A percentile compares a stretch with the other conserved stretches of the same genome.
Evolutionary conservation across 2,329 filamentous ascomycete species (phyloP).

Genomic region (Xylariaceae sp.): DNA sequence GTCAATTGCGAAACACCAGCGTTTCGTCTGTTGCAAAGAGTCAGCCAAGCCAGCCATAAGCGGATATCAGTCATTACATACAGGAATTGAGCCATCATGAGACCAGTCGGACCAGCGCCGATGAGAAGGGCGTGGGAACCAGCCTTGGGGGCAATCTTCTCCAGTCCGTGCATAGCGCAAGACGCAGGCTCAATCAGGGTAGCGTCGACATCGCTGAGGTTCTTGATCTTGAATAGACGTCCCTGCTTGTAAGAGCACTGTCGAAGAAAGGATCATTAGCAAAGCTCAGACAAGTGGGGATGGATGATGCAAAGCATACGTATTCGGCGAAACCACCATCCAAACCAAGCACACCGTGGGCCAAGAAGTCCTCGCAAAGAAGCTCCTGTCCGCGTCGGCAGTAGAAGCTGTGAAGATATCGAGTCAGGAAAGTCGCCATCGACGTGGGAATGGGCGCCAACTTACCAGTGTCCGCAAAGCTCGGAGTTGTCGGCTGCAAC

Average conservation of each 20-base stretch:
- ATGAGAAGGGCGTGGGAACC: slow-evolving; percentile 63
- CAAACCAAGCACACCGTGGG: slow-evolving; percentile 59
- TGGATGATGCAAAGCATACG: slow-evolving; percentile 19
- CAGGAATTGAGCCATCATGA: slow-evolving; percentile 39
- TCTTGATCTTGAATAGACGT: slow-evolving; percentile 61
- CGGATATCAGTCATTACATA: slow-evolving; percentile 4
- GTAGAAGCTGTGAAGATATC: slow-evolving; percentile 47
- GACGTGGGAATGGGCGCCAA: neutral
- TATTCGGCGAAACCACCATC: slow-evolving; percentile 72
- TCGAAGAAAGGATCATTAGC: neutral
- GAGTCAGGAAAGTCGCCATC: slow-evolving; percentile 6
- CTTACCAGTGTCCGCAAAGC: slow-evolving; percentile 60
- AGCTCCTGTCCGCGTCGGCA: slow-evolving; percentile 64
- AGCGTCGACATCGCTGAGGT: slow-evolving; percentile 63
- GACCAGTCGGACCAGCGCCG: slow-evolving; percentile 62
- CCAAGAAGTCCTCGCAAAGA: slow-evolving; percentile 65
- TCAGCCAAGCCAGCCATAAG: neutral
- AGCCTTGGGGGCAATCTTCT: slow-evolving; percentile 63
- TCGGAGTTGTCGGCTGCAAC: slow-evolving; percentile 63
- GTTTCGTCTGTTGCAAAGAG: slow-evolving; percentile 27
- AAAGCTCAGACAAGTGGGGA: neutral
- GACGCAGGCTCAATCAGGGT: slow-evolving; percentile 67
- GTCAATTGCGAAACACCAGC: slow-evolving; percentile 68
- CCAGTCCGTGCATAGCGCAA: slow-evolving; percentile 66
- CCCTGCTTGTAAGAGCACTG: slow-evolving; percentile 44